Conservation (phyloP, 495 filamentous ascomycete species). For the Tuber indicum region DNA sequence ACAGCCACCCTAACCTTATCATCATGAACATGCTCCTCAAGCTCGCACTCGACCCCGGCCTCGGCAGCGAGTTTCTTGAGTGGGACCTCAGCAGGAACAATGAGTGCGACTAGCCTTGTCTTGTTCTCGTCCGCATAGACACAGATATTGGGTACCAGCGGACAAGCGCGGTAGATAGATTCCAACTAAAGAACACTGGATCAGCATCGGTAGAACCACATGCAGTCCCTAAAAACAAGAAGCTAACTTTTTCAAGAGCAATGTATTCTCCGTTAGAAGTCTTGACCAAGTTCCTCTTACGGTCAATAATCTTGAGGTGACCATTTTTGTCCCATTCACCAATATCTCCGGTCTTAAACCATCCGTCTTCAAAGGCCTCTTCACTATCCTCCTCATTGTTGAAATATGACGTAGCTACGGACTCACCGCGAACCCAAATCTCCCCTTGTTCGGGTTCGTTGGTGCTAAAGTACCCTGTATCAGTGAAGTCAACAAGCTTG, state of each 20-base stretch:
- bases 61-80: constrained; percentile 78
- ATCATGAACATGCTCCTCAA: constrained; percentile 77
- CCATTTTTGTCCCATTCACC: constrained; percentile 80
- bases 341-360: constrained; percentile 96
- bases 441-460: constrained; percentile 87
- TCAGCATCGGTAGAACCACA: background rate
- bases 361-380: constrained; percentile 68
- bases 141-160: constrained; percentile 90
- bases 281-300: constrained; percentile 97
- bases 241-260: constrained; percentile 70
- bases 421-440: constrained; percentile 80
- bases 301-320: constrained; percentile 82
- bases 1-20: constrained; percentile 71
- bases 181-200: constrained; percentile 54
- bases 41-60: constrained; percentile 61
- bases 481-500: constrained; percentile 92
- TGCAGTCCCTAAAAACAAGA: background rate
- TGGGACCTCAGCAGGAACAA: constrained; percentile 78
- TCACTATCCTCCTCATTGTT: constrained; percentile 79
- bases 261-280: no score
- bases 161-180: constrained; percentile 78
- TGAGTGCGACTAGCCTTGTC: constrained; percentile 84
- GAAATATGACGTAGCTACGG: constrained; percentile 68
- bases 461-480: constrained; percentile 80
- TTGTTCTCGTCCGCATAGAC: constrained; percentile 77